Evolutionary conservation across 768 basidiomycete species (phyloP).

Genomic region (Strobilomyces confusus): DNA sequence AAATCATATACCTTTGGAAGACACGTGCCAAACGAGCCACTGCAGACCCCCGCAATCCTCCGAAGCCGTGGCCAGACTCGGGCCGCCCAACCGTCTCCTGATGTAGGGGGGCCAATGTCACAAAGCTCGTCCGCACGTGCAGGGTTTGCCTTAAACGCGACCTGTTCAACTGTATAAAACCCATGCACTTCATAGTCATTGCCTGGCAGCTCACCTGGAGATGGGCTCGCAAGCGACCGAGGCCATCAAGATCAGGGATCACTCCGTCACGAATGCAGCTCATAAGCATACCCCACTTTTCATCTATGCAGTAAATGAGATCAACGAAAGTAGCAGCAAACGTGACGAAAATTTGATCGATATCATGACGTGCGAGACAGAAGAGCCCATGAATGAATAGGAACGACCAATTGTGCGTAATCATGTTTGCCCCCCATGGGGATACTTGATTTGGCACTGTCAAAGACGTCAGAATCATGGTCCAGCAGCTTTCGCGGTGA

Average conservation of each 20-base stretch:
- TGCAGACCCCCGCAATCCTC: constrained; percentile 6
- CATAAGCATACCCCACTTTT: constrained; percentile 9
- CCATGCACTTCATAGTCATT: background rate
- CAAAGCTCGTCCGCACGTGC: constrained; percentile 11
- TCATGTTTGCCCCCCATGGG: constrained; percentile 8
- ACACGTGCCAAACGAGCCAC: constrained; percentile 12
- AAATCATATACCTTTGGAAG: constrained; percentile 3
- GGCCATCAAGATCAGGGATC: constrained; percentile 13
- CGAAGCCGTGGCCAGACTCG: constrained; percentile 14
- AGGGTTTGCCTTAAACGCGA: constrained; percentile 2
- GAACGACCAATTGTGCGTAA: constrained; percentile 11
- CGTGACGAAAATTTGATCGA: constrained; percentile 4
- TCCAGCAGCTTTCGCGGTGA: background rate
- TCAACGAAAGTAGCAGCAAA: constrained; percentile 12
- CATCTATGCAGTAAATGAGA: constrained; percentile 5
- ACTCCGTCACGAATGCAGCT: constrained; percentile 5
- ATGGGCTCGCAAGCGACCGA: constrained; percentile 3
- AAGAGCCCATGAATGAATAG: constrained; percentile 17
- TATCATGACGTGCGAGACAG: constrained; percentile 4
- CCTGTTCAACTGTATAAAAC: background rate
- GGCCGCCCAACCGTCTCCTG: constrained; percentile 10
- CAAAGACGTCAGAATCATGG: background rate
- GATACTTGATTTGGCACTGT: constrained; percentile 8
- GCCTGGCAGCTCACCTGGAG: constrained; percentile 5
- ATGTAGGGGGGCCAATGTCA: constrained; percentile 12